Conservation (phyloP, 306 rosid genomes). For the Begonia loranthoides region DNA sequence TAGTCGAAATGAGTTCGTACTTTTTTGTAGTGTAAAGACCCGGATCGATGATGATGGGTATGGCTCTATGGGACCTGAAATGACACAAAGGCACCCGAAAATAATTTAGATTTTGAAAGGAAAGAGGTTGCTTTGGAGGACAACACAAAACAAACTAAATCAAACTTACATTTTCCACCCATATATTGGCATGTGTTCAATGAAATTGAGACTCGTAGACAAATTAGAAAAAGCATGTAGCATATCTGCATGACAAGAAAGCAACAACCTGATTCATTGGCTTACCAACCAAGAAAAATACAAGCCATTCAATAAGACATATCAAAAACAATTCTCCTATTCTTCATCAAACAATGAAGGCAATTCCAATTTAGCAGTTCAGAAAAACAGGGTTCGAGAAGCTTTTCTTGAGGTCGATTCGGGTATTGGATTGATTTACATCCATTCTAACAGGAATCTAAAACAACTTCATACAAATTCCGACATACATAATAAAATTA, state of each 20-base stretch:
- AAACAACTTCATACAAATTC: too few species aligned
- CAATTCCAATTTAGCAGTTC: too few species aligned
- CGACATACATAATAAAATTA: too few species aligned
- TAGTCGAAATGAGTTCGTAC: constrained; percentile 66
- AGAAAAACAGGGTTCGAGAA: too few species aligned
- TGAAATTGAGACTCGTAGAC: constrained; percentile 74
- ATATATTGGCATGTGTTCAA: constrained; percentile 51
- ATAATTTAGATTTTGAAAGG: not conserved
- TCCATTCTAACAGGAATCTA: too few species aligned
- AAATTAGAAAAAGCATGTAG: constrained; percentile 74
- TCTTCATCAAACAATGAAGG: too few species aligned
- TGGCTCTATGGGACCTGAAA: constrained; percentile 82
- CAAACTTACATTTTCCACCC: constrained; percentile 91
- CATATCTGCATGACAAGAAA: constrained; percentile 52
- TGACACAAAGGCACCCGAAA: constrained; percentile 3
- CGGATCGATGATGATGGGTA: constrained; percentile 67
- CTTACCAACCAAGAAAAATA: too few species aligned
- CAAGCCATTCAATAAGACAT: too few species aligned
- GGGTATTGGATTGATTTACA: too few species aligned
- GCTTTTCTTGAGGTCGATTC: too few species aligned
- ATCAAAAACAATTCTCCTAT: too few species aligned
- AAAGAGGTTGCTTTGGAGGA: not conserved
- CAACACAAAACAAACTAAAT: constrained; percentile 1
- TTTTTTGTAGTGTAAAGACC: constrained; percentile 53
- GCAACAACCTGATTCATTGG: too few species aligned